phyloP scores from a whole-genome alignment of 2,329 filamentous ascomycete genomes.

The Chalaropsis thielavioides region DNA sequence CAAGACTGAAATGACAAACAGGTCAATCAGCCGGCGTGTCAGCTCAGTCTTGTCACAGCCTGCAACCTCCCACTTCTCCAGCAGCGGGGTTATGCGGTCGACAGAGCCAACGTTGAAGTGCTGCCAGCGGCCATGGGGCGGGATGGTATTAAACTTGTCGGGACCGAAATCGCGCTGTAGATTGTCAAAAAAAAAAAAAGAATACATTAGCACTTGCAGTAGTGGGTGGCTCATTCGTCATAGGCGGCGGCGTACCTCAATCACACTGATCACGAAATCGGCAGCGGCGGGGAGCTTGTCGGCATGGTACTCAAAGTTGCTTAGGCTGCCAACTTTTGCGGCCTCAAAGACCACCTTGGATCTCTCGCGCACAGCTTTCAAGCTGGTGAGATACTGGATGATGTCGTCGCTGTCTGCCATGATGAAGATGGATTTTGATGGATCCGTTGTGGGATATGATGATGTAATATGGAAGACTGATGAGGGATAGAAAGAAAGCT shows the following conservation, averaged over 20 bases:
- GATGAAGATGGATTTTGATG: not conserved
- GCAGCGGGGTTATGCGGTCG: constrained; percentile 32
- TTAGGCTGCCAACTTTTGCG: constrained; percentile 28
- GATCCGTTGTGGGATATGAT: not conserved
- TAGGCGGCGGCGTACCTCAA: constrained; percentile 25
- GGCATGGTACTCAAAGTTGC: constrained; percentile 30
- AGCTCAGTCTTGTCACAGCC: constrained; percentile 32
- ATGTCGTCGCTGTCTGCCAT: constrained; percentile 9
- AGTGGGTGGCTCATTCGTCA: not conserved
- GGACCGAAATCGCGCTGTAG: constrained; percentile 37
- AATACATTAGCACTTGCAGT: not conserved
- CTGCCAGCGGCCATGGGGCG: constrained; percentile 46
- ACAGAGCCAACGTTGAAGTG: constrained; percentile 45
- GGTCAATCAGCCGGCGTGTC: constrained; percentile 41
- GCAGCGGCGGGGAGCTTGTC: constrained; percentile 27
- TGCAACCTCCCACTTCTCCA: constrained; percentile 31
- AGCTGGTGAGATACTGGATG: constrained; percentile 26
- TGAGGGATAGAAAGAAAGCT: not conserved
- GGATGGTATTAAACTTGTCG: constrained; percentile 31
- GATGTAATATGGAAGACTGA: not conserved
- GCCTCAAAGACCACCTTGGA: constrained; percentile 24
- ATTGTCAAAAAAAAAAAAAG: not conserved
- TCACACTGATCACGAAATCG: constrained; percentile 31
- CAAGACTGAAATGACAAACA: constrained; percentile 47
- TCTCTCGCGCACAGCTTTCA: constrained; percentile 27